Evolutionary conservation across 2,329 filamentous ascomycete species (phyloP).

Genomic region (Scedosporium dehoogii): DNA sequence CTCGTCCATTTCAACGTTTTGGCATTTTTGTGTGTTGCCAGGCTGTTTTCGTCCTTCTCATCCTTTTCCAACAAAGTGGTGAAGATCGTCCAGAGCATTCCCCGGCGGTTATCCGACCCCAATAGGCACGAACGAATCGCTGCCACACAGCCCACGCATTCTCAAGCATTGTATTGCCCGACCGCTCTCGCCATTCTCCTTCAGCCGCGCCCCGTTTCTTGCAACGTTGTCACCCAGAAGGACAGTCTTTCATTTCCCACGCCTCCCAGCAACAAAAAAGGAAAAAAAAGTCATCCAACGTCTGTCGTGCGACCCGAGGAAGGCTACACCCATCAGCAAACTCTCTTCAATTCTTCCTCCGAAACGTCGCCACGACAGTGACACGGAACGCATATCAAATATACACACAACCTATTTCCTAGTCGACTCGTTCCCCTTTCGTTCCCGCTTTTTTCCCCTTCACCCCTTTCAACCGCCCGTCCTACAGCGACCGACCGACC

Average conservation of each 20-base stretch:
- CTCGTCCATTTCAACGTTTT: not conserved
- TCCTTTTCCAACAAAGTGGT: not conserved
- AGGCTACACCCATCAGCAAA: not conserved
- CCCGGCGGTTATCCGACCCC: not conserved
- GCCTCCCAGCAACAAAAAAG: not conserved
- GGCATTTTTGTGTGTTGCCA: not conserved
- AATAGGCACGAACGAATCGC: not conserved
- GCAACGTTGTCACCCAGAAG: not conserved
- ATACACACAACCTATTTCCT: not conserved
- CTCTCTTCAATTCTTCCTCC: not conserved
- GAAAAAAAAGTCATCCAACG: not conserved
- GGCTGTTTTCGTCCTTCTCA: not conserved
- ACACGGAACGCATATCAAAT: not conserved
- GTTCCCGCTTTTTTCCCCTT: not conserved
- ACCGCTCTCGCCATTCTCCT: not conserved
- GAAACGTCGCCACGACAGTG: not conserved
- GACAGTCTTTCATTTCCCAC: not conserved
- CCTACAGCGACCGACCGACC: not conserved
- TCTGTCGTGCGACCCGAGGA: too few relatives aligned
- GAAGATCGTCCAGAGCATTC: not conserved
- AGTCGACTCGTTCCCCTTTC: not conserved
- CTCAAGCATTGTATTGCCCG: not conserved
- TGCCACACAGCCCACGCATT: not conserved
- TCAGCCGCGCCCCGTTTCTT: not conserved
- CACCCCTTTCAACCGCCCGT: not conserved